Evolutionary conservation across 371 early-diverging fungal species (phyloP).

Genomic region (Mucor sp.): DNA sequence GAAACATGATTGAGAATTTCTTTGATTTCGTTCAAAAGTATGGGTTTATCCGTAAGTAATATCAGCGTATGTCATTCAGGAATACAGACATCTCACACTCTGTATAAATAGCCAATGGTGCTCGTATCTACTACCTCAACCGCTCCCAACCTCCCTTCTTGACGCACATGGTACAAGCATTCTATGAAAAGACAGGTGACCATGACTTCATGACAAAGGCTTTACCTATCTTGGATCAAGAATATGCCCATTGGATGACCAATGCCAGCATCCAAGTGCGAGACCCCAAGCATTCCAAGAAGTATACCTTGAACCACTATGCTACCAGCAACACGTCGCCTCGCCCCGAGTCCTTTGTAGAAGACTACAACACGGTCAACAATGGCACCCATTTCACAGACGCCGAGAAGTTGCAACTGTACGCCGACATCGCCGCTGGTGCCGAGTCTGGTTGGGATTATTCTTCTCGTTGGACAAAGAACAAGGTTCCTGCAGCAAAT

Average conservation of each 20-base stretch:
- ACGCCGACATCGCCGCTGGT: conserved; percentile 74
- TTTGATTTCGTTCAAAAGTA: conserved; percentile 67
- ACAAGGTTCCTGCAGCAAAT: conserved; percentile 26
- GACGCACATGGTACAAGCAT: conserved; percentile 71
- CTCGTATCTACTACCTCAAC: conserved; percentile 83
- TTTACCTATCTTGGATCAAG: conserved; percentile 62
- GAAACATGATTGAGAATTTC: conserved; percentile 71
- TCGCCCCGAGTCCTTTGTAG: conserved; percentile 79
- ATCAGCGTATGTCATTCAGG: background rate
- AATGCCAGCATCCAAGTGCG: conserved; percentile 52
- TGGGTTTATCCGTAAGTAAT: conserved; percentile 77
- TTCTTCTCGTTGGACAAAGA: conserved; percentile 70
- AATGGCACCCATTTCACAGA: conserved; percentile 31
- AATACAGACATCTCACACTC: background rate
- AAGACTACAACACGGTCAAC: conserved; percentile 67
- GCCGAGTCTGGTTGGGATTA: conserved; percentile 95
- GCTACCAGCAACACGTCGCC: conserved; percentile 60
- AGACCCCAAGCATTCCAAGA: conserved; percentile 15
- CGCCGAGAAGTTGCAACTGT: conserved; percentile 41
- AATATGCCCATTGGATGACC: conserved; percentile 72
- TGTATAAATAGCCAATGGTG: conserved; percentile 69
- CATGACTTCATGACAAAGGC: conserved; percentile 47
- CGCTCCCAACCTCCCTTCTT: conserved; percentile 90
- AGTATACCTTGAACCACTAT: conserved; percentile 58
- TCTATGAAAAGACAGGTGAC: conserved; percentile 61